These are phyloP conservation scores for Skeletonema tropicum DNA, from an alignment of 108 stramenopile species.

Conservation along the genomic window DNA sequence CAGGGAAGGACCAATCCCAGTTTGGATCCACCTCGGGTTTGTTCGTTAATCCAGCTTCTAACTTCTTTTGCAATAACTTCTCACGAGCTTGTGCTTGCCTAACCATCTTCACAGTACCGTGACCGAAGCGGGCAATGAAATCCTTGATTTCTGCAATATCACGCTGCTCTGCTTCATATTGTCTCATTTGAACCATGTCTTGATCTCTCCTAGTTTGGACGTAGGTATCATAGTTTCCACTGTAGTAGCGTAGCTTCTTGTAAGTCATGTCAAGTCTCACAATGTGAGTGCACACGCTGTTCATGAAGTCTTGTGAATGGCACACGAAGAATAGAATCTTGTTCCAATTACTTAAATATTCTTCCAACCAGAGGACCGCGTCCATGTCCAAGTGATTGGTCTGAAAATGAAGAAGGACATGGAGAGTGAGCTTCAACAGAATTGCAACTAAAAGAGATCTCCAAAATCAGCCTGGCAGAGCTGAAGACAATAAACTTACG, in stretches of 20 bases:
- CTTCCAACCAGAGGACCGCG: constrained; percentile 91
- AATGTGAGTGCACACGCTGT: constrained; percentile 87
- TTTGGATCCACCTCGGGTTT: constrained; percentile 80
- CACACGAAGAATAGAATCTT: constrained; percentile 91
- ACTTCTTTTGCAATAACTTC: constrained; percentile 89
- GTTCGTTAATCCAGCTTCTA: constrained; percentile 86
- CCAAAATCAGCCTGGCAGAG: not conserved
- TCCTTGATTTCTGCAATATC: constrained; percentile 59
- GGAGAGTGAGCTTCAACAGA: not conserved
- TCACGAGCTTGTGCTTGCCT: constrained; percentile 93
- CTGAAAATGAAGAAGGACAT: constrained; percentile 26
- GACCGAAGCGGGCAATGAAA: constrained; percentile 95
- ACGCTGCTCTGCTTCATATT: constrained; percentile 68
- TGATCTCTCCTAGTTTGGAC: constrained; percentile 56
- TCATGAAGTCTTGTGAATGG: constrained; percentile 94
- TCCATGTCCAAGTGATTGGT: constrained; percentile 87
- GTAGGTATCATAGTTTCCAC: constrained; percentile 72
- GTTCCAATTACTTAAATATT: constrained; percentile 71
- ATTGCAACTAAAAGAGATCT: not conserved
- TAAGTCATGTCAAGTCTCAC: constrained; percentile 79
- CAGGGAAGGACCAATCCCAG: constrained; percentile 86
- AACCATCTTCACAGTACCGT: constrained; percentile 95
- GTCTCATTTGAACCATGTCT: constrained; percentile 58
- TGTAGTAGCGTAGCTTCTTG: constrained; percentile 61
- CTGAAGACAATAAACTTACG: constrained; percentile 81